Base-by-base conservation (phyloP, 345 rosid species). In the Hibiscus syriacus region DNA sequence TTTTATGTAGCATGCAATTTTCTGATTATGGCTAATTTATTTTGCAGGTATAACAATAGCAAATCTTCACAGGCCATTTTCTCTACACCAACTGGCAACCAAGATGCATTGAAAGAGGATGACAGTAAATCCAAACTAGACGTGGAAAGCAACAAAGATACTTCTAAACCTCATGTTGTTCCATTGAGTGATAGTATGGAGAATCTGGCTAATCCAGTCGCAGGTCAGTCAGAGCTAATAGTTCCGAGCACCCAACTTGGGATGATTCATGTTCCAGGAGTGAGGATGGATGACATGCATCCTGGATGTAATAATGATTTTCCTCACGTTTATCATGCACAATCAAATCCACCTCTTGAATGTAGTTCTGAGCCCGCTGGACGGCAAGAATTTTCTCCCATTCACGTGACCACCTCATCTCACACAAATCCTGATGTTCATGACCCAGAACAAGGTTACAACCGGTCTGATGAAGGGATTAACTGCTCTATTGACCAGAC, bases 41-140 rank as follows among this genome's bases (percentile, higher is more conserved):
- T 71, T 26, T 80, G 67, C 77, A 88, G 94, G 81, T 84, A 83
- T 72, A 77, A 68, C 50, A 80, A 64, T 27, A 68, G 78, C 46
- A 80, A 80, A 76, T 50, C 62, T 34, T 34, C 65, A 59, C 81
- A 80, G 58, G 72, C 77, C 9, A 54, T 64, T 8, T 74, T 70
- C 55, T 77, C 78, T 62, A 39, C 68, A 57, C 73, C 69, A 56
- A 56, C 72, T 8, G 66, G 80, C 71, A 74, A 74, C 36, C 68
- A 41, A 58, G 32, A 53, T 4, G 84, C 69, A 32, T 70, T 76
- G 56, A 85, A 72, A 70, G 76, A 76, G 64, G 73, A 77, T 29
- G 58, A 78, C 27, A 75, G 58, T 2, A 79, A 82, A 64, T 75
- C 85, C 61, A 74, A 50, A 36, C 77, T 80, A 50, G 55, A 55